Evolutionary conservation across 495 filamentous ascomycete species (phyloP).

Genomic region (Immersiella caudata): DNA sequence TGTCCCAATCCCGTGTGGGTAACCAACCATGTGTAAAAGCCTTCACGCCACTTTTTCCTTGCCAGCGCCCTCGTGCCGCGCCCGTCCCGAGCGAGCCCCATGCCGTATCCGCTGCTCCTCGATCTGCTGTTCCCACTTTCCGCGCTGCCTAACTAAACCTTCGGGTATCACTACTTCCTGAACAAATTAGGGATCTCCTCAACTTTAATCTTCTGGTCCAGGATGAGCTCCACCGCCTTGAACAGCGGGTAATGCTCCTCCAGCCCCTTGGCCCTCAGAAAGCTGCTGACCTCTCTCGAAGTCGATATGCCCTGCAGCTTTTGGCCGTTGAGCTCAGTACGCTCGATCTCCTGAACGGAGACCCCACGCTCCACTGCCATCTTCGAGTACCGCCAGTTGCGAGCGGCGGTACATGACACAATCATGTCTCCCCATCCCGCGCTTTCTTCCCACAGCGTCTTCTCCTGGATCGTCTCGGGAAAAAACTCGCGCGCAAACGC

Average conservation of each 20-base stretch:
- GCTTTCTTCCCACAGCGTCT: constrained; percentile 94
- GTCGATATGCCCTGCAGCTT: constrained; percentile 94
- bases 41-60: not conserved
- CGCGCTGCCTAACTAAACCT: not conserved
- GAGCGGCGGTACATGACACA: constrained; percentile 85
- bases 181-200: constrained; percentile 66
- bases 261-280: constrained; percentile 73
- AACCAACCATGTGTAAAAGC: not conserved
- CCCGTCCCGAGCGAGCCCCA: not conserved
- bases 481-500: constrained; percentile 95
- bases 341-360: constrained; percentile 84
- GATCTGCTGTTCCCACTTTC: not conserved
- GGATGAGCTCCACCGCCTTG: constrained; percentile 74
- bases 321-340: constrained; percentile 90
- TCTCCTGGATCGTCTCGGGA: constrained; percentile 70
- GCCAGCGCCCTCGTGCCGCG: no score
- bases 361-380: constrained; percentile 78
- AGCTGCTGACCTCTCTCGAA: constrained; percentile 84
- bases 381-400: constrained; percentile 94
- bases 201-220: constrained; percentile 60
- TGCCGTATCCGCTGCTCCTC: not conserved
- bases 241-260: constrained; percentile 90
- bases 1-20: constrained; percentile 27
- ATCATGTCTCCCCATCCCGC: constrained; percentile 96
- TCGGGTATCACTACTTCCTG: constrained; percentile 33